These are phyloP conservation scores for Hsuehochloa calcarea DNA, from an alignment of 176 grass and related monocot genomes.

Conservation along the genomic window DNA sequence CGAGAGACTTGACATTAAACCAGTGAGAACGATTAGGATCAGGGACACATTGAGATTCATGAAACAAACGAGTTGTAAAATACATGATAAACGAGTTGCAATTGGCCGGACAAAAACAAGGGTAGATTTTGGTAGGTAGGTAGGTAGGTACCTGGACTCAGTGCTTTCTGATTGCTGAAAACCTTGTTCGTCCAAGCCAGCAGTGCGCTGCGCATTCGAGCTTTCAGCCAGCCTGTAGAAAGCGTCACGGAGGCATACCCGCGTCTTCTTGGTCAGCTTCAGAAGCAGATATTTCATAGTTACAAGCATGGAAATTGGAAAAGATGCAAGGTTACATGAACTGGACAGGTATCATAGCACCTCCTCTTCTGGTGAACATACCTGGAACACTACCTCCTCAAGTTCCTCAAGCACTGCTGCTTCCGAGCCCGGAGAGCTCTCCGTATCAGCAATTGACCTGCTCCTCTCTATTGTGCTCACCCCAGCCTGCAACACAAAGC, in stretches of 20 bases:
- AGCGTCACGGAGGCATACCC: slow-evolving; percentile 75
- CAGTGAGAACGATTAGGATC: background rate
- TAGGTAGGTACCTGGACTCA: slow-evolving; percentile 36
- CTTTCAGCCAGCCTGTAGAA: slow-evolving; percentile 69
- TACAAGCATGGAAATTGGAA: background rate
- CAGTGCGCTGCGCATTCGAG: slow-evolving; percentile 16
- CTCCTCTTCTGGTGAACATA: slow-evolving; percentile 21
- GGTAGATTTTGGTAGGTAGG: background rate
- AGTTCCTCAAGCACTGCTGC: slow-evolving; percentile 58
- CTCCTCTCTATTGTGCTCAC: slow-evolving; percentile 8
- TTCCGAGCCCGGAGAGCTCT: slow-evolving; percentile 17
- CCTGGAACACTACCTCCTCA: slow-evolving; percentile 51
- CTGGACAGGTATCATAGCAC: background rate
- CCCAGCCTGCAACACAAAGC: slow-evolving; percentile 28
- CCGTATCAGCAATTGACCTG: background rate
- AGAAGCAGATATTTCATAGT: background rate
- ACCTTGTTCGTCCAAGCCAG: slow-evolving; percentile 7
- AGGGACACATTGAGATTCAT: background rate
- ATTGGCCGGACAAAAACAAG: background rate
- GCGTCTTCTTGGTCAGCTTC: slow-evolving; percentile 60
- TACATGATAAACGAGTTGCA: background rate
- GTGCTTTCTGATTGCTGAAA: slow-evolving; percentile 15
- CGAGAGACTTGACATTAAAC: slow-evolving; percentile 28
- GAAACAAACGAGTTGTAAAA: background rate
- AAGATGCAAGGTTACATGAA: background rate